phyloP scores from a whole-genome alignment of 1,284 basidiomycete species.

The Boletus calvinii region DNA sequence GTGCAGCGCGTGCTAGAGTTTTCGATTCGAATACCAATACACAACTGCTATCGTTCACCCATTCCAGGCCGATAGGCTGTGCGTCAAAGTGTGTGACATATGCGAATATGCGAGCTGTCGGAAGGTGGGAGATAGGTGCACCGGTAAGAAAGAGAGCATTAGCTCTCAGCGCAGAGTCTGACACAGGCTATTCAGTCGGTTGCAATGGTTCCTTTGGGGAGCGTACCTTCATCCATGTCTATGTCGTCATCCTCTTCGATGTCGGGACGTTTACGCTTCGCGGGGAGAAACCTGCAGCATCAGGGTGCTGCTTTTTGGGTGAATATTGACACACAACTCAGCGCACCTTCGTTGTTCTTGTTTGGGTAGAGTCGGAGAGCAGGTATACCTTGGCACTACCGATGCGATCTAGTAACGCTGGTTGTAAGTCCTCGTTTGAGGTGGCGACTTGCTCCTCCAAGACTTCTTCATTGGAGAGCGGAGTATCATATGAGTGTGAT shows the following conservation, averaged over 20 bases:
- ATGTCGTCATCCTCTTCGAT: slow-evolving; percentile 42
- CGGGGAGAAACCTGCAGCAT: slow-evolving; percentile 44
- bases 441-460: slow-evolving; percentile 24
- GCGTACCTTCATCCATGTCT: slow-evolving; percentile 45
- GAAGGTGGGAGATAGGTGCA: slow-evolving; percentile 65
- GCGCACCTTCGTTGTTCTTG: slow-evolving; percentile 69
- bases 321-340: slow-evolving; percentile 38
- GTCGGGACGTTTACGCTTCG: slow-evolving; percentile 55
- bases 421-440: slow-evolving; percentile 23
- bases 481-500: slow-evolving; percentile 48
- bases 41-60: slow-evolving; percentile 78
- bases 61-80: slow-evolving; percentile 68
- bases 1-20: slow-evolving; percentile 50
- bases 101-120: slow-evolving; percentile 70
- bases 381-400: slow-evolving; percentile 67
- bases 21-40: slow-evolving; percentile 68
- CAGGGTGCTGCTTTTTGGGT: slow-evolving; percentile 40
- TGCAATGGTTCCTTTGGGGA: not conserved
- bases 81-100: slow-evolving; percentile 73
- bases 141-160: slow-evolving; percentile 74
- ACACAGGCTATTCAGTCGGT: slow-evolving; percentile 2
- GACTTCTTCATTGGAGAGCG: slow-evolving; percentile 52
- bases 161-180: slow-evolving; percentile 41
- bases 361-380: slow-evolving; percentile 56
- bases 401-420: slow-evolving; percentile 60